Percentiles rank a stretch among this genome's conserved stretches.
Conservation (phyloP, 176 grass and related monocot genomes). For the Leersia perrieri region DNA sequence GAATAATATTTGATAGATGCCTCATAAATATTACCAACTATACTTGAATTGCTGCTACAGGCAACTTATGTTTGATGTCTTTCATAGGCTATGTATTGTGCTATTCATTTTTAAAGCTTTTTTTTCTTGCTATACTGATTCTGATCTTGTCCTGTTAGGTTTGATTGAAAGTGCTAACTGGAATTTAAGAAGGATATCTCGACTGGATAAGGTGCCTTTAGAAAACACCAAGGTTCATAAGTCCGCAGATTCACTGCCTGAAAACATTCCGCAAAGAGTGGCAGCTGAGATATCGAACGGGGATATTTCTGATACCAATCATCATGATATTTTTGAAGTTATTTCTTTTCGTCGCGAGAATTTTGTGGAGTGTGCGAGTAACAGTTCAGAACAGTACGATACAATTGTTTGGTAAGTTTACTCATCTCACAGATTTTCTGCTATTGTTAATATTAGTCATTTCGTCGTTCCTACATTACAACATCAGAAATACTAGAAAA, state of each 20-base stretch:
- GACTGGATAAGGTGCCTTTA: slow-evolving; percentile 31
- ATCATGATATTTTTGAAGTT: slow-evolving; percentile 46
- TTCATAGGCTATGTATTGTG: neutral
- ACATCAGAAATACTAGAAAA: too few relatives aligned
- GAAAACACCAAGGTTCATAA: slow-evolving; percentile 13
- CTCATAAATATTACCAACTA: neutral
- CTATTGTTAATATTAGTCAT: slow-evolving; percentile 6
- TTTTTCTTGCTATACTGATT: neutral
- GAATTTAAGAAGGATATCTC: slow-evolving; percentile 65
- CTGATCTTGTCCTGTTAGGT: slow-evolving; percentile 46
- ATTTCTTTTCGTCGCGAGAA: slow-evolving; percentile 71
- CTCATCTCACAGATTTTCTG: neutral
- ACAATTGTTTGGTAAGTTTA: slow-evolving; percentile 84
- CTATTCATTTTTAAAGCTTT: neutral
- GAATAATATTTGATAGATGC: neutral
- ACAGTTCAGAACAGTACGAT: slow-evolving; percentile 78
- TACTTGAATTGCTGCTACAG: neutral
- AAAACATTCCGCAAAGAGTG: slow-evolving; percentile 21
- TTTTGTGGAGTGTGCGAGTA: slow-evolving; percentile 60
- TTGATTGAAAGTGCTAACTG: slow-evolving; percentile 77
- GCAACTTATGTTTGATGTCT: neutral
- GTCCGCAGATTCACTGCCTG: slow-evolving; percentile 9
- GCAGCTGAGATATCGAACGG: slow-evolving; percentile 29
- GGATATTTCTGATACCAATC: slow-evolving; percentile 15
- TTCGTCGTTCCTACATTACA: neutral